Conservation (phyloP, 129 eudicot genomes). For the Flaveria robusta region DNA sequence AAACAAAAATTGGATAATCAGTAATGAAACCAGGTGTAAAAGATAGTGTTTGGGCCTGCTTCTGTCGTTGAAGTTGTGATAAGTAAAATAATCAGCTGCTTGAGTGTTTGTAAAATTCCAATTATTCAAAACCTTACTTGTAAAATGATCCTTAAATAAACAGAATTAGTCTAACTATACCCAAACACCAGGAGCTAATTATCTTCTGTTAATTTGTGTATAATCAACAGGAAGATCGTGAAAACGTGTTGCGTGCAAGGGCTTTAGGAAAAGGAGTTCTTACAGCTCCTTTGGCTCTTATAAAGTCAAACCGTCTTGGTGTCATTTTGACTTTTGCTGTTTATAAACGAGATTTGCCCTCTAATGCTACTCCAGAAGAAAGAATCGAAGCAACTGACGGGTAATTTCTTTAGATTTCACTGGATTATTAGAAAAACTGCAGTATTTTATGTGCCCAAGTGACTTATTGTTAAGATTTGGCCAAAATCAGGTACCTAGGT, state of each 20-base stretch:
- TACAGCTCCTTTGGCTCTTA: constrained; percentile 88
- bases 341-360: constrained; percentile 74
- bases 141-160: neutral
- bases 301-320: constrained; percentile 90
- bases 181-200: neutral
- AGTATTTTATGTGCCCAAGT: neutral
- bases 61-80: neutral
- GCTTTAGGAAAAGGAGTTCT: constrained; percentile 94
- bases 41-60: neutral
- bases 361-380: constrained; percentile 77
- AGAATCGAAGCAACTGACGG: constrained; percentile 81
- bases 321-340: constrained; percentile 95
- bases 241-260: constrained; percentile 88
- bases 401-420: constrained; percentile 33
- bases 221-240: constrained; percentile 81
- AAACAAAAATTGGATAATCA: neutral
- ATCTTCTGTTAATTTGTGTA: neutral
- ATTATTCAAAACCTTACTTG: neutral
- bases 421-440: neutral
- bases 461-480: constrained; percentile 14
- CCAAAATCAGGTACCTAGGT: constrained; percentile 75
- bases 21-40: neutral
- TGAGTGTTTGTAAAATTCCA: neutral
- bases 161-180: neutral
- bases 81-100: neutral